A percentile compares a stretch with the other conserved stretches of the same genome.
phyloP scores from a whole-genome alignment of 2,329 filamentous ascomycete genomes.

The Trichophyton equinum region DNA sequence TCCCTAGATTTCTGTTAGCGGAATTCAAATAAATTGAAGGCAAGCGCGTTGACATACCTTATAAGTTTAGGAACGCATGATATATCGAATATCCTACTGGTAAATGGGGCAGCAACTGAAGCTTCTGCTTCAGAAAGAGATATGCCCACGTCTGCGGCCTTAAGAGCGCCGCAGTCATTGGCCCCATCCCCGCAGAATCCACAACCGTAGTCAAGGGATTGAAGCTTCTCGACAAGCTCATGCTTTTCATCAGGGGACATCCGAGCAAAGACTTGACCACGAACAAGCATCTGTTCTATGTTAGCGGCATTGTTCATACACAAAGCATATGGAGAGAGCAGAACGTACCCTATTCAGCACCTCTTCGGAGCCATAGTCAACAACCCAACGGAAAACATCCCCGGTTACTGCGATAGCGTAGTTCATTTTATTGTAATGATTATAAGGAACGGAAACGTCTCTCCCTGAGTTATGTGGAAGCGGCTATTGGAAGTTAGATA shows the following conservation, averaged over 20 bases:
- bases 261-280: constrained; percentile 84
- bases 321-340: neutral
- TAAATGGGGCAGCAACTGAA: constrained; percentile 95
- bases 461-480: constrained; percentile 54
- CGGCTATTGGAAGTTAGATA: constrained; percentile 40
- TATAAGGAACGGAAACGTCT: constrained; percentile 75
- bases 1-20: constrained; percentile 44
- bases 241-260: constrained; percentile 99
- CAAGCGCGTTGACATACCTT: constrained; percentile 36
- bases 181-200: constrained; percentile 97
- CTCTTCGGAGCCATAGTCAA: constrained; percentile 77
- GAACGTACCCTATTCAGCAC: constrained; percentile 53
- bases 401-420: constrained; percentile 84
- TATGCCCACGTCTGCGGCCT: constrained; percentile 94
- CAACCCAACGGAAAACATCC: constrained; percentile 91
- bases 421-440: constrained; percentile 66
- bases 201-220: constrained; percentile 87
- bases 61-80: constrained; percentile 90
- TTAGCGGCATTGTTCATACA: constrained; percentile 9
- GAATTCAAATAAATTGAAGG: constrained; percentile 12
- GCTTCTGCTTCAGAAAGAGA: constrained; percentile 95
- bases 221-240: constrained; percentile 90
- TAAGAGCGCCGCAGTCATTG: constrained; percentile 92
- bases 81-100: constrained; percentile 89
- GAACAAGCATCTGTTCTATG: constrained; percentile 61